Evolutionary conservation across 1,284 basidiomycete genomes (phyloP), one percentile per base, ranked within the genome.

Genomic region (Entoloma clypeatum): DNA sequence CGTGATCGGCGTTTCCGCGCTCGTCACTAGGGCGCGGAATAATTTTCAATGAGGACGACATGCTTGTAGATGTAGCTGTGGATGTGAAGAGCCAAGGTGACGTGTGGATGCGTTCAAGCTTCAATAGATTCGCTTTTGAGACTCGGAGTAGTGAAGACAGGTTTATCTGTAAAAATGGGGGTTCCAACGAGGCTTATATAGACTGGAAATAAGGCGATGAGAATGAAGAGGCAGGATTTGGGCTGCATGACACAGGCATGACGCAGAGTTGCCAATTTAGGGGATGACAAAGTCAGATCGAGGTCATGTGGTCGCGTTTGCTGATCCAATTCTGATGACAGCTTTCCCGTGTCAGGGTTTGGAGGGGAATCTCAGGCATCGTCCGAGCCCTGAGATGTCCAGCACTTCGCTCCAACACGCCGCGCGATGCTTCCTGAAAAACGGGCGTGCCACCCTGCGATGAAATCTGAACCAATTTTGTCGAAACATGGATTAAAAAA

Each of bases 1-100:
- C 80, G 54, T 92, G 91, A 59, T 95, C 79, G 9, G 86, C 86
- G 40, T 85, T 65, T 6, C 90, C 91, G 29, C 92, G 75, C 34
- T 84, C 77, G 42, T 79, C 57, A 53, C 78, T 88, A 42, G 60
- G 73, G 47, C 86, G 77, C 13, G 71, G 68, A 36, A 70, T 44
- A 36, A 85, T 69, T 46, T 70, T 69, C 51, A 79, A 56, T 26
- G 61, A 49, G n/a, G n/a, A n/a, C 26, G 48, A 44, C 56, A 60
- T 62, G 17, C 36, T 30, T 28, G 47, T 47, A 19, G 19, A 39
- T 38, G 48, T 19, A 31, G 40, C 39, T 19, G 41, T 32, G 11
- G 47, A 48, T 13, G 33, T 41, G 7, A 39, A 26, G 5, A 44
- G 30, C 17, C 13, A 21, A 28, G 45, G 36, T 25, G 26, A 37